Percentiles rank a stretch among this genome's conserved stretches.
Evolutionary conservation across 2,329 filamentous ascomycete genomes (phyloP).

Genomic region (Colletotrichum gloeosporioides): DNA sequence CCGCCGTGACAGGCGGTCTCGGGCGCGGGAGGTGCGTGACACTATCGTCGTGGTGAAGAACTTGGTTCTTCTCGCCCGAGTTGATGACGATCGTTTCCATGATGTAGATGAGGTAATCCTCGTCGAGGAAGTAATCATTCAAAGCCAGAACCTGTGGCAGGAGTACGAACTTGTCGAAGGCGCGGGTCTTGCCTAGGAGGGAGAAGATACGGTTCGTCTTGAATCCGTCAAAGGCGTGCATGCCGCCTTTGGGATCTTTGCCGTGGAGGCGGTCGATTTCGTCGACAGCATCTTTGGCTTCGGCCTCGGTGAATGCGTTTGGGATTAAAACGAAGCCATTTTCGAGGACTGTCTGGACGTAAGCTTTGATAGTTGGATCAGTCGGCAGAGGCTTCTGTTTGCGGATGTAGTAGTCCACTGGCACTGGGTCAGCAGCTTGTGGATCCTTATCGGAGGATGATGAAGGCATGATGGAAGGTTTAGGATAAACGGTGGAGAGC

Average conservation of each 20-base stretch:
- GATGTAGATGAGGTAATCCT: slow-evolving; percentile 39
- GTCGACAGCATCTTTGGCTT: neutral
- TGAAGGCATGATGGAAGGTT: neutral
- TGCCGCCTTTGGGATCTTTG: slow-evolving; percentile 28
- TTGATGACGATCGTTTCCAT: slow-evolving; percentile 43
- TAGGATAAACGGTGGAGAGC: rapidly evolving
- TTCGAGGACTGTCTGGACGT: slow-evolving; percentile 21
- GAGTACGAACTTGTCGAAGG: slow-evolving; percentile 41
- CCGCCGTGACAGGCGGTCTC: slow-evolving; percentile 34
- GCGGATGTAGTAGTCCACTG: neutral
- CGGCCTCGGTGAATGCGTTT: slow-evolving; percentile 28
- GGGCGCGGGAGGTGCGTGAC: slow-evolving; percentile 37
- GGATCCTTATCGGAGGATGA: neutral
- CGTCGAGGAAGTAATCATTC: slow-evolving; percentile 43
- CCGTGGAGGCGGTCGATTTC: neutral
- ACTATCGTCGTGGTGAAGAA: slow-evolving; percentile 37
- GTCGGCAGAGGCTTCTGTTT: neutral
- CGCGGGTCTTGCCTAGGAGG: slow-evolving; percentile 42
- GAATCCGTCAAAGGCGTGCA: slow-evolving; percentile 41
- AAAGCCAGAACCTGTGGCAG: slow-evolving; percentile 39
- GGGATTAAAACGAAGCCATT: slow-evolving; percentile 40
- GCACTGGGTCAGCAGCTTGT: neutral
- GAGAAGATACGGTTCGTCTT: slow-evolving; percentile 42
- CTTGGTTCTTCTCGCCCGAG: slow-evolving; percentile 39
- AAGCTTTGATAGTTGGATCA: neutral